phyloP scores from a whole-genome alignment of 495 filamentous ascomycete genomes.

The Xylaria cubensis region DNA sequence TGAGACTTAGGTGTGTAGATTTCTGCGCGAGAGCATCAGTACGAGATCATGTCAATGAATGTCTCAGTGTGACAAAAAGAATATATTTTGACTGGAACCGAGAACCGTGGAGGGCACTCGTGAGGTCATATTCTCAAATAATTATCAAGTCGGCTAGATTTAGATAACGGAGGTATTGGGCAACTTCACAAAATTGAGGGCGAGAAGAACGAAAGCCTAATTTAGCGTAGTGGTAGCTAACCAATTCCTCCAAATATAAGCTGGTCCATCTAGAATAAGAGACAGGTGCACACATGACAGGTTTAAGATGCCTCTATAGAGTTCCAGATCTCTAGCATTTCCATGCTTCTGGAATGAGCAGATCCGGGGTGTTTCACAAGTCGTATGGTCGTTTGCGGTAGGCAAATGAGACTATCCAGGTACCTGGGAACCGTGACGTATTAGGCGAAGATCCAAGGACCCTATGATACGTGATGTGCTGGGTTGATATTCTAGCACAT shows the following conservation, averaged over 20 bases:
- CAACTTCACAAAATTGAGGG: no score
- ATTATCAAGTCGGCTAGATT: not conserved
- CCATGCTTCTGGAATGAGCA: not conserved
- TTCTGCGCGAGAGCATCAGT: not conserved
- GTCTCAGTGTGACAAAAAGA: not conserved
- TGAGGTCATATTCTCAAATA: not conserved
- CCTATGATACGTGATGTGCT: no score
- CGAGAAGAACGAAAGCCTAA: not conserved
- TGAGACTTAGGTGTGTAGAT: constrained; percentile 38
- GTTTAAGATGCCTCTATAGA: not conserved
- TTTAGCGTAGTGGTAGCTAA: not conserved
- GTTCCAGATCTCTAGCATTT: not conserved
- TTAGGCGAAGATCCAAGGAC: not conserved
- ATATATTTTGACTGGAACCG: not conserved
- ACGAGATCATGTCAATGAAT: not conserved
- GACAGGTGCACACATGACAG: not conserved
- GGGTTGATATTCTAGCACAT: no score
- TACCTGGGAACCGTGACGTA: not conserved
- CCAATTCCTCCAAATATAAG: no score
- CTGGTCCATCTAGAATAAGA: no score
- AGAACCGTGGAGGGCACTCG: not conserved
- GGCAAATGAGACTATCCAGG: not conserved
- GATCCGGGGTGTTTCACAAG: constrained; percentile 5
- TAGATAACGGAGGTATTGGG: not conserved
- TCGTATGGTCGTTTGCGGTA: not conserved